Evolutionary conservation across 1,139 yeast species (phyloP).

Genomic region (Blastobotrys elegans): DNA sequence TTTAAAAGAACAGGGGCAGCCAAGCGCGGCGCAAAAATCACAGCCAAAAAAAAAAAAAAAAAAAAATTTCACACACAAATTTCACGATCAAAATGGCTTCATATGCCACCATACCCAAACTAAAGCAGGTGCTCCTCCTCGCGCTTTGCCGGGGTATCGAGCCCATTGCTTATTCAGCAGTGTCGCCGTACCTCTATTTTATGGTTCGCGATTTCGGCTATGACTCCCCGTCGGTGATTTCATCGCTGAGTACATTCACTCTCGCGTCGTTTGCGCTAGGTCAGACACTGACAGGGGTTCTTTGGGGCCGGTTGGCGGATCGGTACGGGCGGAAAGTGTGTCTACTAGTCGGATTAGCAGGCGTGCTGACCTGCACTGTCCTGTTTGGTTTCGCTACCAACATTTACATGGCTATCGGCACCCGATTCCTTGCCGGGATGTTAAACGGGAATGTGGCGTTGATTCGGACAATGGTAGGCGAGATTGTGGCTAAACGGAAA

Average conservation of each 20-base stretch:
- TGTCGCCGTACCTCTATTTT: conserved; percentile 58
- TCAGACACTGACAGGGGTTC: conserved; percentile 50
- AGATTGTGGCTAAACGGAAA: conserved; percentile 45
- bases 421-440: conserved; percentile 50
- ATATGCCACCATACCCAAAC: conserved; percentile 27
- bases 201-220: conserved; percentile 56
- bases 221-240: conserved; percentile 47
- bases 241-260: conserved; percentile 46
- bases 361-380: conserved; percentile 45
- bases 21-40: neutral
- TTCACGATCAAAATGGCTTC: too few relatives aligned
- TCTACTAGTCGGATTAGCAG: conserved; percentile 47
- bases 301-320: conserved; percentile 56
- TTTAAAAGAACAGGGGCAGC: neutral
- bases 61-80: too few relatives aligned
- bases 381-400: conserved; percentile 49
- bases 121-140: conserved; percentile 26
- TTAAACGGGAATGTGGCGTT: conserved; percentile 59
- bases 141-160: conserved; percentile 44
- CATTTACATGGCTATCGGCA: conserved; percentile 47
- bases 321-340: conserved; percentile 50
- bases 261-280: conserved; percentile 48
- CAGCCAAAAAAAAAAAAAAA: neutral
- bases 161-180: conserved; percentile 57
- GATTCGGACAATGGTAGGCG: conserved; percentile 55